Evolutionary conservation across 208 protist genomes (phyloP).

Genomic region (Naegleria lovaniensis): DNA sequence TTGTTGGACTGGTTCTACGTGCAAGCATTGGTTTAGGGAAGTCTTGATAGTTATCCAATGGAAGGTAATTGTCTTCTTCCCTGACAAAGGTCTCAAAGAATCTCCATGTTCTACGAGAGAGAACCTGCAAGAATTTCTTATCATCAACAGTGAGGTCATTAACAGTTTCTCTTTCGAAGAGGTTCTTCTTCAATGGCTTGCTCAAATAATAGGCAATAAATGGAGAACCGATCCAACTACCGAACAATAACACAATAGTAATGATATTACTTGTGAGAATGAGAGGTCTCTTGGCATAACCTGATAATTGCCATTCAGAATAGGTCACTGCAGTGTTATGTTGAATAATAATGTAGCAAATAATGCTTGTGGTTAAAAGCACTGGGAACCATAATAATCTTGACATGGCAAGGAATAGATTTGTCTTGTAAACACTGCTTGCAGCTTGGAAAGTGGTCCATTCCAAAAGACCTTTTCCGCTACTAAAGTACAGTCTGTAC

Average conservation of each 20-base stretch:
- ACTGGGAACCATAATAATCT: conserved; percentile 13
- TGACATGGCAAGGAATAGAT: not conserved
- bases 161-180: not conserved
- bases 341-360: not conserved
- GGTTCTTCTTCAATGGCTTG: not conserved
- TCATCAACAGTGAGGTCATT: not conserved
- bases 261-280: not conserved
- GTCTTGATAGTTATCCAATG: conserved; percentile 21
- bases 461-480: not conserved
- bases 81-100: conserved; percentile 26
- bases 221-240: not conserved
- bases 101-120: conserved; percentile 18
- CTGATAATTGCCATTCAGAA: not conserved
- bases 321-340: not conserved
- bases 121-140: not conserved
- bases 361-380: not conserved
- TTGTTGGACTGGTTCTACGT: conserved; percentile 13
- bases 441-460: not conserved
- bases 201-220: conserved; percentile 10
- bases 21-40: conserved; percentile 24
- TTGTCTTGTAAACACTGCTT: not conserved
- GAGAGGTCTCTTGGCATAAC: not conserved
- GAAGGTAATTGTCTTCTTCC: conserved; percentile 17
- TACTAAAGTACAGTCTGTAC: not conserved
- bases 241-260: not conserved